A percentile compares a stretch with the other conserved stretches of the same genome.
These are phyloP conservation scores for Pseudopyrenochaeta lycopersici DNA, from an alignment of 2,329 filamentous ascomycete genomes.

Conservation along the genomic window DNA sequence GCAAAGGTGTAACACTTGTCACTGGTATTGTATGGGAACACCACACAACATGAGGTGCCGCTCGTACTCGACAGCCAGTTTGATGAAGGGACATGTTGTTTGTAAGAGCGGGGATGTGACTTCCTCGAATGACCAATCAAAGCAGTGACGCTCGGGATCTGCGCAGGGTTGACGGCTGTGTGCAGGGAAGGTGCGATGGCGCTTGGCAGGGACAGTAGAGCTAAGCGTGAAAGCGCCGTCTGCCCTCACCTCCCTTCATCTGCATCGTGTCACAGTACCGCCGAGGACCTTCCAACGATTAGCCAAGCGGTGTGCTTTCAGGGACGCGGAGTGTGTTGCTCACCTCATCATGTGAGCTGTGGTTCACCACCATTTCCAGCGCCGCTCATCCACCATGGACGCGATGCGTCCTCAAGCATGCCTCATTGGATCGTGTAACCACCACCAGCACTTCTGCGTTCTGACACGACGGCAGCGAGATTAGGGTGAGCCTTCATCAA, in stretches of 20 bases:
- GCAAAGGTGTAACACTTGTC: neutral
- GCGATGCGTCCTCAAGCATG: neutral
- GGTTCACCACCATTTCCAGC: neutral
- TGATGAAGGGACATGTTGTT: neutral
- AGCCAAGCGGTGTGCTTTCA: neutral
- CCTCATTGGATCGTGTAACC: neutral
- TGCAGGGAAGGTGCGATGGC: neutral
- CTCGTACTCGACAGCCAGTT: neutral
- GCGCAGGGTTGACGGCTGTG: constrained; percentile 4
- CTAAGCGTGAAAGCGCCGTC: neutral
- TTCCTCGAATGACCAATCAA: neutral
- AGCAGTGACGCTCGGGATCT: constrained; percentile 5
- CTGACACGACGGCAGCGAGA: neutral
- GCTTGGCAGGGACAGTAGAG: constrained; percentile 3
- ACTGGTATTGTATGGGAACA: neutral
- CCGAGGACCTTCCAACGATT: neutral
- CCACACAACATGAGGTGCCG: neutral
- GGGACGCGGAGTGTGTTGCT: too few species aligned
- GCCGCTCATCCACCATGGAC: neutral
- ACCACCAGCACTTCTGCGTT: neutral
- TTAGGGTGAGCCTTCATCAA: neutral
- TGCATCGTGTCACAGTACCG: constrained; percentile 1
- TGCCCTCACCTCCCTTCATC: neutral
- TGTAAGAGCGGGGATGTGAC: neutral
- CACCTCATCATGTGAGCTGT: neutral